Base-by-base conservation (phyloP, 768 basidiomycete species). In the Gelatoporia subvermispora region DNA sequence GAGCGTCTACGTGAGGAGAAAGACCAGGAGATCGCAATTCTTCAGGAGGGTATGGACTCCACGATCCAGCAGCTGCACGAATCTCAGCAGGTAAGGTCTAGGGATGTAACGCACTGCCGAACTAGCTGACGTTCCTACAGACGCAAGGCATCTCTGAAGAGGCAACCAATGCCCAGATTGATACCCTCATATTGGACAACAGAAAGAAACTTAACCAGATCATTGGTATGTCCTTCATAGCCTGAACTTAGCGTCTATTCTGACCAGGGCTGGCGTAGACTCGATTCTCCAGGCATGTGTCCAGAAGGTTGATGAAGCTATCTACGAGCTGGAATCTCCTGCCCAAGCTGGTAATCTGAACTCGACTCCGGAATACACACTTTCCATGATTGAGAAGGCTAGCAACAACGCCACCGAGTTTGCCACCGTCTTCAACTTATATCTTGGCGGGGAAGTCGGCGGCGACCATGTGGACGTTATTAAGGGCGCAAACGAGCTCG, bases 381-480 rank as follows among this genome's bases (percentile, higher is more conserved):
- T 97, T 16, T 96, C 96, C 1, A 94, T 98, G 87, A 92, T 98
- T 61, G 96, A 99, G 67, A 97, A 97, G 70, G 87, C 93, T 1
- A 72, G 87, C 63, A 94, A 89, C 65, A 95, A 88, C 59, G 92
- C 94, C 15, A 97, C 84, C 41, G 95, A 99, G 61, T 98, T 99
- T 60, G 96, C 95, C 9, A 89, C 88, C 16, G 76, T 93, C 49
- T 98, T 92, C 73, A 92, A 93, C 64, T 80, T 96, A 9, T 91
- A 90, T 68, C 78, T 98, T 18, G 78, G 83, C 51, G 85, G 85
- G 20, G 92, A 95, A 55, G 72, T 73, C 38, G 95, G 95, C 25
- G 96, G 94, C 8, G 91, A 96, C 45, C 83, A 97, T 62, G 96
- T 99, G 53, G 92, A 96, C 43, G 96, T 98, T 48, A 98, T 99